Base-by-base conservation (phyloP, 2,329 filamentous ascomycete species). In the Apiospora arundinis region DNA sequence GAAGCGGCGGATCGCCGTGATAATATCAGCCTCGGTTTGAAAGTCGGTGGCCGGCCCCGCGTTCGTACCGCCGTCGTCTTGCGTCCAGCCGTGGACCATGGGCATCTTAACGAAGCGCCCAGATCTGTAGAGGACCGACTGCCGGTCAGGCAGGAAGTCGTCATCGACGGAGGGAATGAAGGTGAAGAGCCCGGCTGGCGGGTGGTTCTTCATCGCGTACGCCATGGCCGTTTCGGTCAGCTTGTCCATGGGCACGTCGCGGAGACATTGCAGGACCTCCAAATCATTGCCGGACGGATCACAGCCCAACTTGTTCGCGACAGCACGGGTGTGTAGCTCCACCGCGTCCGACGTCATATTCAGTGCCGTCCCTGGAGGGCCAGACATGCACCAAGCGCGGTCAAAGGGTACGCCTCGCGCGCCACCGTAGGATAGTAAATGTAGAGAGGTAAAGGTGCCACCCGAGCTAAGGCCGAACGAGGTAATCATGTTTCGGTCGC, bases 391-490 rank as follows among this genome's bases (percentile, higher is more conserved):
- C 52, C 52, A 60, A 11, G 52, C 52, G 25, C 25, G 86, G 0
- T 79, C 78, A 74, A 88, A 88, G 37, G 88, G 82, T n/a, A 74
- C 73, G 49, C 85, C 83, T 72, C 85, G 77, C 28, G 40, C 37
- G n/a, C 84, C 83, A n/a, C 81, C 80, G 44, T 83, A 83, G 0
- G 85, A 85, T 56, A 87, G 84, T 2, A 85, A 80, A 66, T 69
- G 67, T 5, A 40, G 7, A 16, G 48, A 40, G 2, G 48, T 37
- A 8, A 45, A 48, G 3, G 42, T 40, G 14, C 28, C 67, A 14
- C 88, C 88, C 0, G 89, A 87, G 0, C 84, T 86, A 74, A 87
- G 84, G 0, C 89, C 88, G 75, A 82, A 83, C 42, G 89, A 83
- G 28, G 82, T 82, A 72, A 87, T 85, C 18, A 79, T 77, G 4